Conservation (phyloP, 148 eudicot genomes). For the Agrostemma githago region DNA sequence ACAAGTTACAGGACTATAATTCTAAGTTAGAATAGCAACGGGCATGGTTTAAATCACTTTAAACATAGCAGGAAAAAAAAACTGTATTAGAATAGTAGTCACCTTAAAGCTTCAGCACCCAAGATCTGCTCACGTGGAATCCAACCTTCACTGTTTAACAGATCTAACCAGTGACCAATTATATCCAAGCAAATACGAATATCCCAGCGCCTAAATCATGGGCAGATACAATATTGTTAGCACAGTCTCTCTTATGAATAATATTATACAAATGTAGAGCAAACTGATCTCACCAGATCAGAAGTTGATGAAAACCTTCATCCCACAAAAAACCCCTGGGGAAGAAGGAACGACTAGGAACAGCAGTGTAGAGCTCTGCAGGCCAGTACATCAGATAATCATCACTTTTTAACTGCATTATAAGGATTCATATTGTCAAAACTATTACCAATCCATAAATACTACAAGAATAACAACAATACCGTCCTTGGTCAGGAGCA, state of each 20-base stretch:
- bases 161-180: conserved; percentile 94
- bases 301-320: conserved; percentile 96
- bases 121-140: conserved; percentile 98
- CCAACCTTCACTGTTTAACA: conserved; percentile 97
- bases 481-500: neutral
- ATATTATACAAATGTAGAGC: conserved; percentile 8
- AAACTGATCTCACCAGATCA: conserved; percentile 63
- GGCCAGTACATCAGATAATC: conserved; percentile 81
- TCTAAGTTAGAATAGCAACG: neutral
- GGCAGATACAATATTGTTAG: conserved; percentile 3
- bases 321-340: conserved; percentile 99
- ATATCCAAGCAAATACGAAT: conserved; percentile 73
- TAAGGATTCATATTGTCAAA: conserved; percentile 32
- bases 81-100: neutral
- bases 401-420: conserved; percentile 52
- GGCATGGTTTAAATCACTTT: neutral
- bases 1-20: conserved; percentile 1
- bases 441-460: neutral
- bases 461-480: neutral
- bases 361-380: conserved; percentile 95
- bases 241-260: neutral
- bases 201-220: conserved; percentile 75
- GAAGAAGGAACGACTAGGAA: conserved; percentile 94
- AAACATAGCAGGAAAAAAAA: neutral
- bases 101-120: conserved; percentile 96